A percentile compares a stretch with the other conserved stretches of the same genome.
Conservation (phyloP, 192 early-diverging fungal species). For the Coemansia sp. region DNA sequence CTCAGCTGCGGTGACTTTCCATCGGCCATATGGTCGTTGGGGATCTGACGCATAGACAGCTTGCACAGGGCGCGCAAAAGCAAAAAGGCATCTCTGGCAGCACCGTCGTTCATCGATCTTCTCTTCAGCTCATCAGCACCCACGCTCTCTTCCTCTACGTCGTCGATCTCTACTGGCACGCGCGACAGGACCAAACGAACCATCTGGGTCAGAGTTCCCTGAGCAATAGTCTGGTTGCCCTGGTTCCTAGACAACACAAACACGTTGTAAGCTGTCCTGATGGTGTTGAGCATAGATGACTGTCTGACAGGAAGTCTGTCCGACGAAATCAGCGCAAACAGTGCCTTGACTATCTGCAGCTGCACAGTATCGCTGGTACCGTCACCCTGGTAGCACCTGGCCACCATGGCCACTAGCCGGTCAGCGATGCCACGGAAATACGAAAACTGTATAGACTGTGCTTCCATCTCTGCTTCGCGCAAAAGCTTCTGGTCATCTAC, state of each 20-base stretch:
- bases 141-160: slow-evolving; percentile 3
- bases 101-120: slow-evolving; percentile 17
- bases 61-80: slow-evolving; percentile 88
- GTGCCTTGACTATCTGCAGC: slow-evolving; percentile 89
- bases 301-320: slow-evolving; percentile 70
- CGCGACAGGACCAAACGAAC: slow-evolving; percentile 79
- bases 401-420: slow-evolving; percentile 73
- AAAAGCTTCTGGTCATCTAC: slow-evolving; percentile 7
- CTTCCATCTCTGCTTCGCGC: slow-evolving; percentile 4
- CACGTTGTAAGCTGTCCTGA: slow-evolving; percentile 86
- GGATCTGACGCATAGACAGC: slow-evolving; percentile 81
- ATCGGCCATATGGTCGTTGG: slow-evolving; percentile 68
- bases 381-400: slow-evolving; percentile 78
- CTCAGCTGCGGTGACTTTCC: slow-evolving; percentile 79
- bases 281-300: slow-evolving; percentile 72
- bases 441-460: neutral
- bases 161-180: slow-evolving; percentile 38
- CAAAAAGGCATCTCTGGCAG: slow-evolving; percentile 74
- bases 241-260: slow-evolving; percentile 76
- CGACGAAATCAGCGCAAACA: slow-evolving; percentile 79
- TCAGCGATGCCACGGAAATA: slow-evolving; percentile 17
- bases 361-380: slow-evolving; percentile 84
- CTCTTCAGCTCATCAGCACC: neutral
- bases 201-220: slow-evolving; percentile 89
- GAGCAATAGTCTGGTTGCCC: slow-evolving; percentile 82